Evolutionary conservation across 1,284 basidiomycete genomes (phyloP).

Genomic region (Leccinum griseonigrum): DNA sequence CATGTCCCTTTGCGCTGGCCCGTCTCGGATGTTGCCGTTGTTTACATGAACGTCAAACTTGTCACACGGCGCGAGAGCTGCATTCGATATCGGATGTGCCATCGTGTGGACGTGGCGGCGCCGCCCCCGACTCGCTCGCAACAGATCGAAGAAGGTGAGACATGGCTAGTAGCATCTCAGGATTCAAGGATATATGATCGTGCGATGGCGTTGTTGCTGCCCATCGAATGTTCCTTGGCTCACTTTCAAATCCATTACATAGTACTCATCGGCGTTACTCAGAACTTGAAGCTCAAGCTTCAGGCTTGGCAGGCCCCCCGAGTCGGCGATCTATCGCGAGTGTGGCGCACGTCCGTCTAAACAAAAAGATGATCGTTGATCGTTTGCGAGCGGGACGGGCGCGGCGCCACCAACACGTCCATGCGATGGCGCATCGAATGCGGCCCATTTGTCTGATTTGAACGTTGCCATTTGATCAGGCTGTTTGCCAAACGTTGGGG

Average conservation of each 20-base stretch:
- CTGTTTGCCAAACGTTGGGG: too few species aligned
- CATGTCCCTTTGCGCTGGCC: neutral
- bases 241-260: neutral
- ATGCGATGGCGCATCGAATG: neutral
- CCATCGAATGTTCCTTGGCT: neutral
- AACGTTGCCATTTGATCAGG: neutral
- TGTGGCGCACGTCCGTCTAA: neutral
- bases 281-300: neutral
- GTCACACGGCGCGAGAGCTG: neutral
- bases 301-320: neutral
- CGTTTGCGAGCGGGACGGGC: neutral
- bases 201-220: neutral
- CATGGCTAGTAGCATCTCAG: neutral
- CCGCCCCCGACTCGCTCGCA: neutral
- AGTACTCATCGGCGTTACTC: neutral
- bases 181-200: neutral
- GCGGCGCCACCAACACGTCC: neutral
- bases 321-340: constrained; percentile 3
- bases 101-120: neutral
- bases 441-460: neutral
- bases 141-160: neutral
- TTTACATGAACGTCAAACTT: neutral
- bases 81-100: neutral
- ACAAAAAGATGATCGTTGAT: neutral
- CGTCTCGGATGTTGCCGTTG: neutral